Evolutionary conservation across 2,329 filamentous ascomycete genomes (phyloP).

Genomic region (Aquanectria penicillioides): DNA sequence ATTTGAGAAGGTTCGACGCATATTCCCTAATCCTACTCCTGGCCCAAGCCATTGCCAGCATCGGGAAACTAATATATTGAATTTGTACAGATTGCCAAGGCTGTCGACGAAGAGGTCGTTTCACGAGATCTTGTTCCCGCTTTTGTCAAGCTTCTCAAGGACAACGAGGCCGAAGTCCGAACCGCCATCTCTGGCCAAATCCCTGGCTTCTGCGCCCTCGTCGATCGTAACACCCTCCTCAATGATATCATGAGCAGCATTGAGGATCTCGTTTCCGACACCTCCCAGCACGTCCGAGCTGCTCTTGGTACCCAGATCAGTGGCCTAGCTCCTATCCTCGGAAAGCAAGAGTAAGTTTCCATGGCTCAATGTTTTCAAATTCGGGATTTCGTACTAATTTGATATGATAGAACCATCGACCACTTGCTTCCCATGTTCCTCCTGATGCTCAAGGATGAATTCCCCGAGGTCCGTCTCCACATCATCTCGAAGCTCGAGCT

Average conservation of each 20-base stretch:
- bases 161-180: slow-evolving; percentile 96
- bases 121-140: slow-evolving; percentile 93
- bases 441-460: slow-evolving; percentile 99
- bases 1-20: slow-evolving; percentile 90
- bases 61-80: slow-evolving; percentile 10
- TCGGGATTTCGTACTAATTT: not conserved
- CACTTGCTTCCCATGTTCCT: slow-evolving; percentile 99
- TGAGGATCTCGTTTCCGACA: slow-evolving; percentile 95
- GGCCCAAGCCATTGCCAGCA: not conserved
- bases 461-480: slow-evolving; percentile 96
- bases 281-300: slow-evolving; percentile 95
- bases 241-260: slow-evolving; percentile 97
- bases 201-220: slow-evolving; percentile 91
- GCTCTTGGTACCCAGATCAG: slow-evolving; percentile 97
- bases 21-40: not conserved
- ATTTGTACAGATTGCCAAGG: slow-evolving; percentile 86
- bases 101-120: slow-evolving; percentile 96
- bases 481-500: slow-evolving; percentile 99
- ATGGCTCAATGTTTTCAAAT: not conserved
- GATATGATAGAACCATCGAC: slow-evolving; percentile 85
- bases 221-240: slow-evolving; percentile 87
- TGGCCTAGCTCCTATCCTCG: slow-evolving; percentile 93
- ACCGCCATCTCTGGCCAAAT: slow-evolving; percentile 98
- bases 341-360: slow-evolving; percentile 91
- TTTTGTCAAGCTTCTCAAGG: slow-evolving; percentile 97